Conservation (phyloP, 345 rosid species). For the Populus davidiana region DNA sequence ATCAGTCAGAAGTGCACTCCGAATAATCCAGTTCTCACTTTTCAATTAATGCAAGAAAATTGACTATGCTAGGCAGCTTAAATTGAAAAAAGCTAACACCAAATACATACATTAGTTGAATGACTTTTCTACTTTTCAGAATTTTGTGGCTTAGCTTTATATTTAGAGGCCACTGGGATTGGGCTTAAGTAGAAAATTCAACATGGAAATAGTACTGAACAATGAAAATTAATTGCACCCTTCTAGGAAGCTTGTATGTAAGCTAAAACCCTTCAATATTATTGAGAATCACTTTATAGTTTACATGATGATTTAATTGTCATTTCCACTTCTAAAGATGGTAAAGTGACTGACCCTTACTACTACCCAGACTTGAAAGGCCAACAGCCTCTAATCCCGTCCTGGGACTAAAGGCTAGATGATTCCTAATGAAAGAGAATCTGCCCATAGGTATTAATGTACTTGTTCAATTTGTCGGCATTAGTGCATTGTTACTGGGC, state of each 20-base stretch:
- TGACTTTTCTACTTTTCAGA: not conserved
- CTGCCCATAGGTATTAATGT: not conserved
- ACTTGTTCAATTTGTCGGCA: not conserved
- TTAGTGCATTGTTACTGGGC: not conserved
- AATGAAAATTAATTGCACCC: no score
- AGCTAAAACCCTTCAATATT: no score
- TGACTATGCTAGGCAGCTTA: not conserved
- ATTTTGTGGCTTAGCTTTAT: not conserved
- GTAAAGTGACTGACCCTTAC: not conserved
- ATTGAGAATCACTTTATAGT: no score
- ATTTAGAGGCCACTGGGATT: no score
- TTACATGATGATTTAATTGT: no score
- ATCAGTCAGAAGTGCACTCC: not conserved
- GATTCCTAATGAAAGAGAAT: not conserved
- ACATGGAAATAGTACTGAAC: no score
- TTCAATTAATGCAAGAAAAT: not conserved
- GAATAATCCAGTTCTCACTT: not conserved
- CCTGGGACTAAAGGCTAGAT: not conserved
- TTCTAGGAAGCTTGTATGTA: no score
- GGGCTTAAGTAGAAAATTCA: no score
- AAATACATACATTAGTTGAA: not conserved
- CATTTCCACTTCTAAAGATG: not conserved
- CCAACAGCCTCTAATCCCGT: not conserved
- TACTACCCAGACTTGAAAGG: not conserved
- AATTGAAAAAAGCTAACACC: not conserved